Percentiles rank a stretch among this genome's conserved stretches.
Conservation (phyloP, 176 grass and related monocot species). For the Guadua angustifolia region DNA sequence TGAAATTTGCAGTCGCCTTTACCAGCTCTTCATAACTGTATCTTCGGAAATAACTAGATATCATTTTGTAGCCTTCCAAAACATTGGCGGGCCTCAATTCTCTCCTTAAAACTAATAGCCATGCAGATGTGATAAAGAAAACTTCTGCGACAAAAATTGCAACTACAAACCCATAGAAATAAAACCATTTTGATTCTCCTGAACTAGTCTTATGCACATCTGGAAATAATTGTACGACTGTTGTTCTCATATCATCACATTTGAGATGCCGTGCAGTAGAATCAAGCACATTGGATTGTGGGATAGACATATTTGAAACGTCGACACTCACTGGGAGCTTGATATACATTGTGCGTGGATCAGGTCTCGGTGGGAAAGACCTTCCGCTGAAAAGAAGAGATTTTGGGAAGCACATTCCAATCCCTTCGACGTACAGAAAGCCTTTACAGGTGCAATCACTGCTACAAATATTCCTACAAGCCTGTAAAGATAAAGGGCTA, state of each 20-base stretch:
- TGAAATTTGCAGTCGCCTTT: slow-evolving; percentile 49
- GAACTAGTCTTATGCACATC: slow-evolving; percentile 16
- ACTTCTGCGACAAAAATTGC: slow-evolving; percentile 42
- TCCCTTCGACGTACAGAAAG: background rate
- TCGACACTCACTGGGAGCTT: slow-evolving; percentile 6
- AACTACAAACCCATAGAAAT: slow-evolving; percentile 47
- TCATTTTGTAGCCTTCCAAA: slow-evolving; percentile 42
- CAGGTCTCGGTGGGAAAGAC: background rate
- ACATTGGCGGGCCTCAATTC: slow-evolving; percentile 29
- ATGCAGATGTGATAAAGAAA: slow-evolving; percentile 42
- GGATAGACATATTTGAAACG: slow-evolving; percentile 26
- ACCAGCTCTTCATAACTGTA: slow-evolving; percentile 45
- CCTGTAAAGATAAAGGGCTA: no score
- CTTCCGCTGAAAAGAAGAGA: slow-evolving; percentile 45
- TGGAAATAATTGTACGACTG: slow-evolving; percentile 6
- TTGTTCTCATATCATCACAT: slow-evolving; percentile 14
- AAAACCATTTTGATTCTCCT: slow-evolving; percentile 42
- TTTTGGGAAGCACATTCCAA: slow-evolving; percentile 16
- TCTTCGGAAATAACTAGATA: slow-evolving; percentile 51
- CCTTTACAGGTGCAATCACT: background rate
- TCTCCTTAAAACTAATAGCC: slow-evolving; percentile 42
- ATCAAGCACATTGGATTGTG: slow-evolving; percentile 21
- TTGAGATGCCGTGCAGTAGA: background rate
- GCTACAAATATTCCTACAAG: background rate
- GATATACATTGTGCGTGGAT: slow-evolving; percentile 3